Percentiles rank a stretch among this genome's conserved stretches.
phyloP scores from a whole-genome alignment of 305 asterid species.

The Solanum hybrid region DNA sequence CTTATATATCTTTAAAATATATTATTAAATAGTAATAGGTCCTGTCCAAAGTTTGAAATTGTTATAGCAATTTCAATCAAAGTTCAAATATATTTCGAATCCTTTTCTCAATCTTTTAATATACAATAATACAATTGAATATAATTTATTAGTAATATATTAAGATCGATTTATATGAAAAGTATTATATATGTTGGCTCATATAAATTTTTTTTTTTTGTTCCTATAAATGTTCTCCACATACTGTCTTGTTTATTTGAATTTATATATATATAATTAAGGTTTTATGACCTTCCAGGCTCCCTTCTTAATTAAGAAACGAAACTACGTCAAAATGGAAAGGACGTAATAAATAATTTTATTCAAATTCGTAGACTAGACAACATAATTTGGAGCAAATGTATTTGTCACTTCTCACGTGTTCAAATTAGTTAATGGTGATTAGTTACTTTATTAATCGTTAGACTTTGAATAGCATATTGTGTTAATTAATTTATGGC shows the following conservation, averaged over 20 bases:
- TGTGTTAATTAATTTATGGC: not conserved
- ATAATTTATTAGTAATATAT: no score
- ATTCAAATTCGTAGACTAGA: not conserved
- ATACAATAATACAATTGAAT: not conserved
- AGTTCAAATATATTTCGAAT: no score
- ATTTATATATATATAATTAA: not conserved
- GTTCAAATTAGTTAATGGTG: not conserved
- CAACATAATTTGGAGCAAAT: not conserved
- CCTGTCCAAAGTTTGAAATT: no score
- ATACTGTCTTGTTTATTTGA: not conserved
- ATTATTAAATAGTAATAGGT: no score
- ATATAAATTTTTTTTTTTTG: not conserved
- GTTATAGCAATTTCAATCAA: no score
- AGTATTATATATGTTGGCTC: not conserved
- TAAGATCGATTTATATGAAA: not conserved
- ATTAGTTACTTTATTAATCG: not conserved
- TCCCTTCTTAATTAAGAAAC: not conserved
- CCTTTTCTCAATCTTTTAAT: no score
- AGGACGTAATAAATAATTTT: not conserved
- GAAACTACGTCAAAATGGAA: not conserved
- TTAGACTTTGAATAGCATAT: not conserved
- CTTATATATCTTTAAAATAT: no score
- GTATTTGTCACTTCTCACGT: not conserved
- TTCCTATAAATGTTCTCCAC: not conserved
- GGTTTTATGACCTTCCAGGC: not conserved